phyloP scores from a whole-genome alignment of 2,329 filamentous ascomycete species.

The Metarhizium guizhouense region DNA sequence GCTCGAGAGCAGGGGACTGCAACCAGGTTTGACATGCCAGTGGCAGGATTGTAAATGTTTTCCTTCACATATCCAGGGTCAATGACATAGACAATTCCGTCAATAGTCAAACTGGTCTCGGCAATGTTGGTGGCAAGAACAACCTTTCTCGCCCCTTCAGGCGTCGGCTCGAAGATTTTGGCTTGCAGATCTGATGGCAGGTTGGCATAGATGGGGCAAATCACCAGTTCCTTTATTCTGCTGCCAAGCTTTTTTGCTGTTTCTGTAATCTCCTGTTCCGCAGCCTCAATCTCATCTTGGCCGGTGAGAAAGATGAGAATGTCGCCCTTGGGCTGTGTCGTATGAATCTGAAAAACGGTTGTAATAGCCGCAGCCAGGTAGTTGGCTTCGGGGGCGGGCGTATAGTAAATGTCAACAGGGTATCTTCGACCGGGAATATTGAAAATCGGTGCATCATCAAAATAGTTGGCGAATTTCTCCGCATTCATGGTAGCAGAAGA shows the following conservation, averaged over 20 bases:
- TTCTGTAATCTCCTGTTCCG: slow-evolving; percentile 74
- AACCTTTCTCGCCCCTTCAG: slow-evolving; percentile 76
- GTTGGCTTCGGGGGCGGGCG: slow-evolving; percentile 83
- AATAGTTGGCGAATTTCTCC: slow-evolving; percentile 83
- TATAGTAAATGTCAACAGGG: slow-evolving; percentile 87
- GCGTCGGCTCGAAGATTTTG: slow-evolving; percentile 92
- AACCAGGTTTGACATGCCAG: slow-evolving; percentile 85
- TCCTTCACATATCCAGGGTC: slow-evolving; percentile 95
- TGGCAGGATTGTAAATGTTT: slow-evolving; percentile 84
- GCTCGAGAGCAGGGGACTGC: slow-evolving; percentile 88
- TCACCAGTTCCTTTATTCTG: slow-evolving; percentile 76
- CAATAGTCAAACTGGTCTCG: slow-evolving; percentile 90
- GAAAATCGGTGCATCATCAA: slow-evolving; percentile 88
- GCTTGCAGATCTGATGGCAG: slow-evolving; percentile 82
- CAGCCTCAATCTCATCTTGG: slow-evolving; percentile 90
- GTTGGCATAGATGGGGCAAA: slow-evolving; percentile 91
- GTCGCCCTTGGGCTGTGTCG: slow-evolving; percentile 74
- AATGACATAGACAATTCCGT: slow-evolving; percentile 93
- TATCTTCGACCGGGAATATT: slow-evolving; percentile 86
- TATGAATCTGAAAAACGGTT: slow-evolving; percentile 91
- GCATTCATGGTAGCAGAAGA: slow-evolving; percentile 94
- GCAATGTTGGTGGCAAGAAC: slow-evolving; percentile 95
- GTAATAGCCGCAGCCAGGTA: slow-evolving; percentile 87
- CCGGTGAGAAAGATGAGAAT: slow-evolving; percentile 93
- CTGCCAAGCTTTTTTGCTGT: slow-evolving; percentile 80